Evolutionary conservation across 2,329 filamentous ascomycete species (phyloP), one percentile per base, ranked within the genome.

Genomic region (Rutstroemia sydowiana): DNA sequence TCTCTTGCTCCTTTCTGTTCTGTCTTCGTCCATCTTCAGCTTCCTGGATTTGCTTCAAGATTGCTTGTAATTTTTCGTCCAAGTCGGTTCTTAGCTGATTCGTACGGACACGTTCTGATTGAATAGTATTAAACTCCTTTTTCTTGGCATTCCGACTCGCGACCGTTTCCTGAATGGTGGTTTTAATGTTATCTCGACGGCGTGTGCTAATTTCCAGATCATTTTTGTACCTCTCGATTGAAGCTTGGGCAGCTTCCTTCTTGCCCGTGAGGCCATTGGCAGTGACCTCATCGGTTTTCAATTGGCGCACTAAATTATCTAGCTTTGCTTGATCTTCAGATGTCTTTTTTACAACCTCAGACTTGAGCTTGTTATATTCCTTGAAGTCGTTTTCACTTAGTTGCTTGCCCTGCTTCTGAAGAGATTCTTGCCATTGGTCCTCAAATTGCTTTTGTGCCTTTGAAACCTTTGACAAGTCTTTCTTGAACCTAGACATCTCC

Each of bases 381-480:
- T 89, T 88, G 53, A 92, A 81, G 68, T 98, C 93, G 13, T 81
- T 79, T 52, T 91, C 87, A 58, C 82, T 95, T 45, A 98, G 76
- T 59, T 92, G 86, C 55, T 86, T 87, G 52, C 93, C 93, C 62
- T 93, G 84, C 63, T 91, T 87, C 70, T 88, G 88, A 63, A 93
- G 82, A 21, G 86, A 83, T 62, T 91, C 88, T 57, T 84, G 81
- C 79, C 89, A 95, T 61, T 96, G 87, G 31, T 83, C 81, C 67
- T 97, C 90, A 74, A 93, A 97, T 57, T 89, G 82, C 57, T 85
- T 78, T 64, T 95, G 87, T 0, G 92, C 91, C 66, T 92, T 96
- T 65, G 95, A 84, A n/a, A 97, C 88, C 3, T 79, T 82, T 16
- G 79, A 81, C 13, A 97, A 76, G 52, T 95, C 84, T 62, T 88